phyloP scores from a whole-genome alignment of 164 flowering plant species.

The Saururus chinensis region DNA sequence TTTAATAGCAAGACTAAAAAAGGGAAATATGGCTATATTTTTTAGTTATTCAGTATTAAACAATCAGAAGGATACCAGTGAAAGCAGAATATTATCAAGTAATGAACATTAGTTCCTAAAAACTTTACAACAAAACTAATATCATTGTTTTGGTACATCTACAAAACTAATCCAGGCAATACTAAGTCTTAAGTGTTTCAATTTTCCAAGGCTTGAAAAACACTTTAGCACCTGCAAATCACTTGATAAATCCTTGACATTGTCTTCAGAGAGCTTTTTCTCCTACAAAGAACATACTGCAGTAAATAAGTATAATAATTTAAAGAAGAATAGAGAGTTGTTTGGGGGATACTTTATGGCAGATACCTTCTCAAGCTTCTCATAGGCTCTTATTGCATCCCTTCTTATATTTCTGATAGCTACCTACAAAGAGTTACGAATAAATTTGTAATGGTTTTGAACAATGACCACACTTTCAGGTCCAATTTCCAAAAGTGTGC shows the following conservation, averaged over 20 bases:
- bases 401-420: slow-evolving; percentile 91
- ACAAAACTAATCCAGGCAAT: no score
- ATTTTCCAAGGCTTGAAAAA: neutral
- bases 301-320: neutral
- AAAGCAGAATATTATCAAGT: no score
- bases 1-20: neutral
- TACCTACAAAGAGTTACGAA: slow-evolving; percentile 33
- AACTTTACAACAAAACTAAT: no score
- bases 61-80: no score
- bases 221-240: slow-evolving; percentile 70
- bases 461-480: no score
- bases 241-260: slow-evolving; percentile 77
- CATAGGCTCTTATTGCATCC: slow-evolving; percentile 87
- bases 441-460: neutral
- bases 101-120: no score
- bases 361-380: slow-evolving; percentile 85
- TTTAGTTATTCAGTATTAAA: no score
- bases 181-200: neutral
- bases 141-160: no score
- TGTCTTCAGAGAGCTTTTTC: slow-evolving; percentile 93
- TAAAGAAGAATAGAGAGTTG: neutral
- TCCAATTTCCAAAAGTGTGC: no score
- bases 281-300: slow-evolving; percentile 39
- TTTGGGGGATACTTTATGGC: neutral
- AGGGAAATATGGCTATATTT: neutral